A percentile compares a stretch with the other conserved stretches of the same genome.
phyloP scores from a whole-genome alignment of 441 rosid genomes.

The Euphorbia celastroides region DNA sequence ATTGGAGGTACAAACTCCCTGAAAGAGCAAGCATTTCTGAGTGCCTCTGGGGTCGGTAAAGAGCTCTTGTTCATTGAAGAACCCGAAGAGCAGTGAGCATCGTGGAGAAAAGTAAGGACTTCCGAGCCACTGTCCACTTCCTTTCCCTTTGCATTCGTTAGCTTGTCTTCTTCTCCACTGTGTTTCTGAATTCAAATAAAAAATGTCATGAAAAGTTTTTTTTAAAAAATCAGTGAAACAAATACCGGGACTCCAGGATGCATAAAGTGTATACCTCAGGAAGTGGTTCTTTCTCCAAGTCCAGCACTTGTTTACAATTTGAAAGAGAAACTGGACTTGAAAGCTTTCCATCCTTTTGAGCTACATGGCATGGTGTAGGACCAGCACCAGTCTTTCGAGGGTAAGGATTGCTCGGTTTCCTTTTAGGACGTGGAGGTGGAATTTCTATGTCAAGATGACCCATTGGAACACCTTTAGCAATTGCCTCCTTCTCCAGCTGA shows the following conservation, averaged over 20 bases:
- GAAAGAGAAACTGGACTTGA: conserved; percentile 39
- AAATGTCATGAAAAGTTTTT: conserved; percentile 8
- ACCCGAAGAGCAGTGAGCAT: conserved; percentile 48
- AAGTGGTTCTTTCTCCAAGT: conserved; percentile 63
- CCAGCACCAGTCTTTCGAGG: conserved; percentile 66
- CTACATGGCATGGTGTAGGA: conserved; percentile 37
- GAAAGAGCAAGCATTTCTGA: conserved; percentile 37
- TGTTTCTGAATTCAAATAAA: conserved; percentile 35
- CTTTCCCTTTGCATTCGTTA: conserved; percentile 42
- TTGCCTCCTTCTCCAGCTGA: conserved; percentile 97
- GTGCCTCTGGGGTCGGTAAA: conserved; percentile 25
- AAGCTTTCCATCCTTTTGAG: conserved; percentile 55
- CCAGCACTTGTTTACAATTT: conserved; percentile 38
- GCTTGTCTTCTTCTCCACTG: conserved; percentile 38
- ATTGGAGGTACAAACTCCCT: conserved; percentile 46
- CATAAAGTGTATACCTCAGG: conserved; percentile 45
- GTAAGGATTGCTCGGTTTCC: conserved; percentile 93
- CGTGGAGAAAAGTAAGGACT: conserved; percentile 42
- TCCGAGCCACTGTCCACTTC: conserved; percentile 66
- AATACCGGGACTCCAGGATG: conserved; percentile 1
- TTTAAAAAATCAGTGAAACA: conserved; percentile 9
- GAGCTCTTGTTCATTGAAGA: conserved; percentile 45
- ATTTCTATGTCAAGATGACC: conserved; percentile 77
- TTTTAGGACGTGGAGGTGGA: conserved; percentile 98
- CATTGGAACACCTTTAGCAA: conserved; percentile 73